phyloP scores from a whole-genome alignment of 306 rosid genomes.

The Aeschynomene evenia region DNA sequence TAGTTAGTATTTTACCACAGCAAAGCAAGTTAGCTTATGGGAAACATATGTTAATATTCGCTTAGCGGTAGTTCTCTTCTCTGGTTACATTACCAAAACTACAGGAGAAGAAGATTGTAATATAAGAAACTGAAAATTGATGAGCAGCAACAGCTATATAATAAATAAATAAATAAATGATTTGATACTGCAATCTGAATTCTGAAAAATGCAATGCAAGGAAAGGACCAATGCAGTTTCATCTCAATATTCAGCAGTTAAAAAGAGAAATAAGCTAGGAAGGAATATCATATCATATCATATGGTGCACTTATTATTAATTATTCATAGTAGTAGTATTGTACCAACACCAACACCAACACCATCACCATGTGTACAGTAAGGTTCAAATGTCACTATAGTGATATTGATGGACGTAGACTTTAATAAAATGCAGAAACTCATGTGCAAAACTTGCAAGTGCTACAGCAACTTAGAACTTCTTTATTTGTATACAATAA shows the following conservation, averaged over 20 bases:
- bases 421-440: neutral
- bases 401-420: neutral
- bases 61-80: neutral
- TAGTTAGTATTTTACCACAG: no score
- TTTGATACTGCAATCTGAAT: constrained; percentile 4
- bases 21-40: no score
- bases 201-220: neutral
- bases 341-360: no score
- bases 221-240: neutral
- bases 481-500: neutral
- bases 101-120: neutral
- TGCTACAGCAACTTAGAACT: neutral
- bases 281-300: no score
- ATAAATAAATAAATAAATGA: no score
- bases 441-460: neutral
- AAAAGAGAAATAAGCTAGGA: neutral
- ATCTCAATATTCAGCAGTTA: neutral
- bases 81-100: neutral
- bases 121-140: neutral
- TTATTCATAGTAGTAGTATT: neutral
- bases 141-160: no score
- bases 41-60: neutral
- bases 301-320: neutral
- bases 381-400: neutral
- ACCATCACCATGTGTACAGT: neutral